Evolutionary conservation across 176 grass and related monocot genomes (phyloP), one percentile per base, ranked within the genome.

Genomic region (Triticum timopheevii): DNA sequence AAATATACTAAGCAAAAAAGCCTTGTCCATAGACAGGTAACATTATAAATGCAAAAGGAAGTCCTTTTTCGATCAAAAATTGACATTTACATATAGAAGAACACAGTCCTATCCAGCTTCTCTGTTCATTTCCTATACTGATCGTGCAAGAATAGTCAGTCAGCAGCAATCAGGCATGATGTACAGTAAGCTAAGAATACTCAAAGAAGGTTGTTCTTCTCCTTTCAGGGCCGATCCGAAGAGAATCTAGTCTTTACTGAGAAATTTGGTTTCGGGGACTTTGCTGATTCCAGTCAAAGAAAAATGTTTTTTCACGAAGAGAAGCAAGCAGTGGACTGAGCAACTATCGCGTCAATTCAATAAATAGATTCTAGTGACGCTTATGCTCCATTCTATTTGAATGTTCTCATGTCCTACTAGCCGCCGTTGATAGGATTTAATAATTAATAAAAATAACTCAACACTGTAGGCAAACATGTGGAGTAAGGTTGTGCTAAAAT

Each of bases 31-130:
- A 34, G 73, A 85, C 13, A 69, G 15, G n/a, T 66, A n/a, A 68
- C 50, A 69, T 86, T 38, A 86, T 40, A 65, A 69, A 36, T 54
- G 16, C 62, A 61, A 56, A 63, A 85, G 23, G 10, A 58, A 68
- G 20, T 65, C 20, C 19, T 59, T 59, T 59, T 59, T 59, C 7
- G 1, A 59, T 19, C 6, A 20, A 59, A 59, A 22, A 59, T 19
- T 7, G 56, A 7, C 20, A 59, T 22, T 22, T 59, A 22, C 56
- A 59, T 59, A 54, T 22, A 22, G 20, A 59, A 59, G 7, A 58
- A 59, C 52, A 56, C 56, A 59, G 20, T 59, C 56, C 20, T 59
- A 59, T 59, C 56, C 56, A 59, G 19, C 56, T 56, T 56, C 52
- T 59, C 56, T 22, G 20, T 22, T 22, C 56, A 59, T 59, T 59